Conservation (phyloP, 2,329 filamentous ascomycete species). For the Chrysoporthe austroafricana region DNA sequence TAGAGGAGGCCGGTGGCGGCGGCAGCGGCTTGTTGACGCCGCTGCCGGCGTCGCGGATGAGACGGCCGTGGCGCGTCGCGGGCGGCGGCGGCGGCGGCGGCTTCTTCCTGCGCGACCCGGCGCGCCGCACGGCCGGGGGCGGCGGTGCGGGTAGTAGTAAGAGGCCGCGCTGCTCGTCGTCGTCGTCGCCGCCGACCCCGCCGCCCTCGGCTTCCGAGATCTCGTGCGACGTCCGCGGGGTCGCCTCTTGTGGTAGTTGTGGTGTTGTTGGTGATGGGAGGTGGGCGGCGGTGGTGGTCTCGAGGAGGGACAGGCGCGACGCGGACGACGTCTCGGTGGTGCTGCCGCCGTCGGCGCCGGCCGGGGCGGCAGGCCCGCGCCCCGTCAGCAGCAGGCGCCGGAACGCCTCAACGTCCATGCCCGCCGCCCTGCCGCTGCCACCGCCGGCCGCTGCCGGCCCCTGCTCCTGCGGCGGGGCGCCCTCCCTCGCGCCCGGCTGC, state of each 20-base stretch:
- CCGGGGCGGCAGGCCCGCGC: constrained; percentile 46
- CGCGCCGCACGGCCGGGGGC: constrained; percentile 32
- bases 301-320: constrained; percentile 62
- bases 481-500: constrained; percentile 32
- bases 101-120: constrained; percentile 54
- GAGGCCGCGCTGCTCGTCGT: constrained; percentile 47
- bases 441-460: background rate
- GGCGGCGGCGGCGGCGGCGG: constrained; percentile 69
- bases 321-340: constrained; percentile 62
- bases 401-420: constrained; percentile 79
- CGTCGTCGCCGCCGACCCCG: constrained; percentile 21
- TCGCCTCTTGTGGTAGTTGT: constrained; percentile 42
- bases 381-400: constrained; percentile 77
- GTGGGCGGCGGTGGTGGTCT: constrained; percentile 37
- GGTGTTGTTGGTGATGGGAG: constrained; percentile 24
- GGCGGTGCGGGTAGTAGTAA: constrained; percentile 35
- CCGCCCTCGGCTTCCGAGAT: constrained; percentile 54
- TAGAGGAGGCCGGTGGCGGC: constrained; percentile 45
- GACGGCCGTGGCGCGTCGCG: constrained; percentile 77
- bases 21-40: constrained; percentile 66
- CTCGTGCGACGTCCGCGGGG: constrained; percentile 63
- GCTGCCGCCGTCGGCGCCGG: constrained; percentile 48
- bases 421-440: constrained; percentile 39
- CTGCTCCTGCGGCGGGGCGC: constrained; percentile 35
- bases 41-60: constrained; percentile 56